These are phyloP conservation scores for Diaporthe sp. DNA, from an alignment of 2,329 filamentous ascomycete genomes.

Conservation along the genomic window DNA sequence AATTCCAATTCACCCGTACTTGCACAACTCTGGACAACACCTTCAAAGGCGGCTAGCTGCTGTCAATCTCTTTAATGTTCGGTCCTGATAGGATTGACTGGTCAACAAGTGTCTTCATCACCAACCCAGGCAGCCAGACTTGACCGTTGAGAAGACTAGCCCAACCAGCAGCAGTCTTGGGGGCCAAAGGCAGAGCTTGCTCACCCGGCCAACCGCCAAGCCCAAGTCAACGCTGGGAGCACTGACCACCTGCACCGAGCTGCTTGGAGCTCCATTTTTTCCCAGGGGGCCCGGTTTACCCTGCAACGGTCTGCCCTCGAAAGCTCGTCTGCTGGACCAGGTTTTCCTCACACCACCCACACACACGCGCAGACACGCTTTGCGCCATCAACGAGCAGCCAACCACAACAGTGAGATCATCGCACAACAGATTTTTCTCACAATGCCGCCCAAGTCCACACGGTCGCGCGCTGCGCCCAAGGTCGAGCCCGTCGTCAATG, in stretches of 20 bases:
- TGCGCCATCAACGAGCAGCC: constrained; percentile 6
- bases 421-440: constrained; percentile 17
- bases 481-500: constrained; percentile 35
- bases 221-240: constrained; percentile 9
- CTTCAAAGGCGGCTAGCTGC: not conserved
- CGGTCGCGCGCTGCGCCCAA: constrained; percentile 37
- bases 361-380: not conserved
- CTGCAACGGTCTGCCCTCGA: constrained; percentile 5
- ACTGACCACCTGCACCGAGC: constrained; percentile 17
- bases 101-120: not conserved
- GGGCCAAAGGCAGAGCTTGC: not conserved
- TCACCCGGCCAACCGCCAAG: constrained; percentile 25
- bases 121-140: not conserved
- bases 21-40: too few relatives aligned
- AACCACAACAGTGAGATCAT: constrained; percentile 27
- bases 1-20: not conserved
- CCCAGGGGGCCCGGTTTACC: constrained; percentile 7
- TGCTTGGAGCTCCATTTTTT: constrained; percentile 12
- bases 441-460: constrained; percentile 39
- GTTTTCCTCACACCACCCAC: constrained; percentile 35
- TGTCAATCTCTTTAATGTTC: not conserved
- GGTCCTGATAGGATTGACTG: not conserved
- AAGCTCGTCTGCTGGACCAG: constrained; percentile 8
- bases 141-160: not conserved
- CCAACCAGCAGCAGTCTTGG: not conserved